phyloP scores from a whole-genome alignment of 441 rosid genomes.

The Biscutella laevigata region DNA sequence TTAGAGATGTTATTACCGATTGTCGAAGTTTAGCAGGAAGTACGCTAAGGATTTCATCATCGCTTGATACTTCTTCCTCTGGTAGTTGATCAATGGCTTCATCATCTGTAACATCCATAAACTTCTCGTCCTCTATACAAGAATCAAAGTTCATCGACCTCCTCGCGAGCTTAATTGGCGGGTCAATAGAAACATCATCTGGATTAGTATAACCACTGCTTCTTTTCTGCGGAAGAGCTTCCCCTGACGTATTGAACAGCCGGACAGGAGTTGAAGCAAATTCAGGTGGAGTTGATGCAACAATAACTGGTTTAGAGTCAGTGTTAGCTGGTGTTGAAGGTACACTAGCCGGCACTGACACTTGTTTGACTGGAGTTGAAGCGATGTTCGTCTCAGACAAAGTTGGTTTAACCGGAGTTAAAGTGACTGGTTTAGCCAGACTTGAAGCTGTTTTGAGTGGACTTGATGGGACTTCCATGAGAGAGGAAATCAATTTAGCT shows the following conservation, averaged over 20 bases:
- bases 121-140: conserved; percentile 25
- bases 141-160: conserved; percentile 62
- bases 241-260: conserved; percentile 39
- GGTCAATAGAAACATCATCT: conserved; percentile 32
- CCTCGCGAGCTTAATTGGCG: conserved; percentile 48
- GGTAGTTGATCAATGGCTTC: conserved; percentile 18
- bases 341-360: conserved; percentile 24
- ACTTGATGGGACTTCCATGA: conserved; percentile 28
- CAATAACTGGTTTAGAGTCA: conserved; percentile 30
- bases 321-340: conserved; percentile 48
- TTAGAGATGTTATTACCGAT: conserved; percentile 41
- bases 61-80: conserved; percentile 25
- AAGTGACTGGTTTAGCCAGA: conserved; percentile 14
- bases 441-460: conserved; percentile 46
- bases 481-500: conserved; percentile 36
- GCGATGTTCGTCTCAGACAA: not conserved
- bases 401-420: conserved; percentile 18
- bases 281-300: conserved; percentile 55
- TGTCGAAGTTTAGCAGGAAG: conserved; percentile 53
- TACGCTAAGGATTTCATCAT: conserved; percentile 43
- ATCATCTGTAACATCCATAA: conserved; percentile 14
- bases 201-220: conserved; percentile 40
- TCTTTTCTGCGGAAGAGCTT: conserved; percentile 39
- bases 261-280: conserved; percentile 46
- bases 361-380: conserved; percentile 57